A percentile compares a stretch with the other conserved stretches of the same genome.
Evolutionary conservation across 2,329 filamentous ascomycete species (phyloP).

Genomic region (Cytospora piceae): DNA sequence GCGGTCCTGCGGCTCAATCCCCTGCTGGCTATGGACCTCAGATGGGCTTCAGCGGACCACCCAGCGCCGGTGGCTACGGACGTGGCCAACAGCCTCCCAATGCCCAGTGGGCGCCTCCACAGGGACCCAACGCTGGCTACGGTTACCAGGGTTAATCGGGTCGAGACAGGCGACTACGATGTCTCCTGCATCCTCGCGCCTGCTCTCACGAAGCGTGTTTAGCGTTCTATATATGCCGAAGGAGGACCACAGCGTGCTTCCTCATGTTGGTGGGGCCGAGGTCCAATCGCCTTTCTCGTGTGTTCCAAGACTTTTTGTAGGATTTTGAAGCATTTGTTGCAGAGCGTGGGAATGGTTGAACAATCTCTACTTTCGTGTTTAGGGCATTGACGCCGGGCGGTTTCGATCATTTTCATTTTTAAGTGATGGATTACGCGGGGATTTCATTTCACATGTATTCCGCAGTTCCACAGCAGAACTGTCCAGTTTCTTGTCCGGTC

Average conservation of each 20-base stretch:
- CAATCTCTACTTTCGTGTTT: slow-evolving; percentile 1
- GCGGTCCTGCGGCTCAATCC: slow-evolving; percentile 60
- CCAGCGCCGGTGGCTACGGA: slow-evolving; percentile 83
- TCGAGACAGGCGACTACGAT: neutral
- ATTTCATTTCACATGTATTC: slow-evolving; percentile 20
- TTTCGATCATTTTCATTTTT: slow-evolving; percentile 12
- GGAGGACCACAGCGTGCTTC: neutral
- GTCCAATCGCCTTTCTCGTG: slow-evolving; percentile 7
- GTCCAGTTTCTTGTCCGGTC: slow-evolving; percentile 16
- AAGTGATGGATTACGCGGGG: slow-evolving; percentile 1
- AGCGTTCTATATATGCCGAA: neutral
- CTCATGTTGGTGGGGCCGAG: neutral
- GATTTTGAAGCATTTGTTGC: slow-evolving; percentile 19
- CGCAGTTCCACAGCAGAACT: slow-evolving; percentile 5
- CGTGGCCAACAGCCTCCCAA: slow-evolving; percentile 69
- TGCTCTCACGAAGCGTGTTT: neutral
- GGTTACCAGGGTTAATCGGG: slow-evolving; percentile 63
- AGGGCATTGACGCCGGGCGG: slow-evolving; percentile 18
- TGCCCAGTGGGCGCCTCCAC: slow-evolving; percentile 55
- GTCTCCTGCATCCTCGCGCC: slow-evolving; percentile 2
- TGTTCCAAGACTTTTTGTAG: slow-evolving; percentile 18
- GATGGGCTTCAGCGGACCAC: slow-evolving; percentile 71
- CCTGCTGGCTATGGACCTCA: slow-evolving; percentile 67
- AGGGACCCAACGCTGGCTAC: slow-evolving; percentile 63
- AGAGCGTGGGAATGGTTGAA: slow-evolving; percentile 24